Conservation (phyloP, 2,329 filamentous ascomycete genomes). For the Microdochium trichocladiopsis region DNA sequence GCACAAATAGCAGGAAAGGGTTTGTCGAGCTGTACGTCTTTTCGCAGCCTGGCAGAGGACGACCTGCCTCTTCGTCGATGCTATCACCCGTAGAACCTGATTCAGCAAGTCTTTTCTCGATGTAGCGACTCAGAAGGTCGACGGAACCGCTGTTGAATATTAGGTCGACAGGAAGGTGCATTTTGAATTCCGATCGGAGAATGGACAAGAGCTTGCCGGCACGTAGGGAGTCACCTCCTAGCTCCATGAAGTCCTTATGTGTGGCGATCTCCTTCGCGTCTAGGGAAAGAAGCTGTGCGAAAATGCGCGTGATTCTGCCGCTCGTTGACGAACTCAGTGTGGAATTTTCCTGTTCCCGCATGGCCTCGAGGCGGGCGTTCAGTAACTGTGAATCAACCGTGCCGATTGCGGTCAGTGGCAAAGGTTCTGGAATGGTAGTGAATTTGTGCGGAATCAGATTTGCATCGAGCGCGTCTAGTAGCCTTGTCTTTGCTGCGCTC, state of each 20-base stretch:
- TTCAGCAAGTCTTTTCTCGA: slow-evolving; percentile 12
- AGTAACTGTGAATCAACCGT: slow-evolving; percentile 26
- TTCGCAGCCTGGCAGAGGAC: slow-evolving; percentile 22
- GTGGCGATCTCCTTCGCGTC: slow-evolving; percentile 27
- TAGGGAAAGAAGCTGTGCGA: slow-evolving; percentile 35
- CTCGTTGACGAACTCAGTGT: slow-evolving; percentile 13
- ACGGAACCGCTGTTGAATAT: slow-evolving; percentile 43
- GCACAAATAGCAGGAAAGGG: slow-evolving; percentile 37
- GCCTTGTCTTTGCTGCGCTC: slow-evolving; percentile 5
- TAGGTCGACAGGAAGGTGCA: slow-evolving; percentile 41
- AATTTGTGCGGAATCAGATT: slow-evolving; percentile 30
- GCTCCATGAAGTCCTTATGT: slow-evolving; percentile 36
- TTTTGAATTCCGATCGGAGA: slow-evolving; percentile 39
- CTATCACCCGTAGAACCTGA: not conserved
- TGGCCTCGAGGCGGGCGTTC: slow-evolving; percentile 19
- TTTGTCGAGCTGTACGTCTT: slow-evolving; percentile 41
- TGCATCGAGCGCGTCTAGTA: slow-evolving; percentile 15
- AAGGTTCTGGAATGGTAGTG: slow-evolving; percentile 21
- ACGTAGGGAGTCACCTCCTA: slow-evolving; percentile 45
- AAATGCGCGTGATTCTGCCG: slow-evolving; percentile 32
- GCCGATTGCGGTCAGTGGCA: slow-evolving; percentile 23
- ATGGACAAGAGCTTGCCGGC: slow-evolving; percentile 44
- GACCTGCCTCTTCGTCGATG: not conserved
- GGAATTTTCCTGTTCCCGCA: slow-evolving; percentile 7
- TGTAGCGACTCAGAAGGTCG: slow-evolving; percentile 25